Evolutionary conservation across 2,329 filamentous ascomycete species (phyloP), one percentile per base, ranked within the genome.

Genomic region (Thelonectria rubi): DNA sequence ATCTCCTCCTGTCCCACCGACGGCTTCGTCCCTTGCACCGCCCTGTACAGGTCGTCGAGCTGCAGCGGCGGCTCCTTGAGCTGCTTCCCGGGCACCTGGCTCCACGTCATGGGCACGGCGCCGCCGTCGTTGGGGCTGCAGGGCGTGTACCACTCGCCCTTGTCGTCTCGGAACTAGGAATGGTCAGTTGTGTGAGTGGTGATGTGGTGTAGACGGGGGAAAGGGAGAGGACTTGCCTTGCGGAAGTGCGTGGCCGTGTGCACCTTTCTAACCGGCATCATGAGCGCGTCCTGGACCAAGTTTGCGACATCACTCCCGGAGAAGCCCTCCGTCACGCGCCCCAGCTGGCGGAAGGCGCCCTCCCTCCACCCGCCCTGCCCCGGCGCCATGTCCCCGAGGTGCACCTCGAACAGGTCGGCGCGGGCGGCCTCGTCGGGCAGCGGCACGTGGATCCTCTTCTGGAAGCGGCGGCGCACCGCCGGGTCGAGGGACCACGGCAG

Each of bases 141-240:
- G 20, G 62, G 62, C 8, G 62, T 58, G 42, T 58, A 64, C 62
- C 58, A 64, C 17, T 62, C 58, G 9, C 58, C 62, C 9, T 58
- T 17, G 8, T 9, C 12, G 39, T 64, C 62, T 3, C 37, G 62
- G 37, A 52, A 30, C 62, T 64, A 39, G 3, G 15, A 37, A 5
- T 11, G 1, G 9, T 47, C 5, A 57, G n/a, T 18, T 14, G 18
- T 46, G 26, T 30, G 8, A 30, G 26, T 30, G 26, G 10, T 30
- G 5, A 30, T n/a, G 26, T 30, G 26, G 5, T 7, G 26, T 30
- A 9, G 14, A 4, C 11, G n/a, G 15, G 7, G 3, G 14, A 17
- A 15, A 9, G 4, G 1, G 8, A n/a, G 15, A 15, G 11, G 14
- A 18, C 26, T 26, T 49, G 53, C 62, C 55, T 62, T 64, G 20